A percentile compares a stretch with the other conserved stretches of the same genome.
These are phyloP conservation scores for Umbelopsis sp. DNA, from an alignment of 192 early-diverging fungal genomes.

Conservation along the genomic window DNA sequence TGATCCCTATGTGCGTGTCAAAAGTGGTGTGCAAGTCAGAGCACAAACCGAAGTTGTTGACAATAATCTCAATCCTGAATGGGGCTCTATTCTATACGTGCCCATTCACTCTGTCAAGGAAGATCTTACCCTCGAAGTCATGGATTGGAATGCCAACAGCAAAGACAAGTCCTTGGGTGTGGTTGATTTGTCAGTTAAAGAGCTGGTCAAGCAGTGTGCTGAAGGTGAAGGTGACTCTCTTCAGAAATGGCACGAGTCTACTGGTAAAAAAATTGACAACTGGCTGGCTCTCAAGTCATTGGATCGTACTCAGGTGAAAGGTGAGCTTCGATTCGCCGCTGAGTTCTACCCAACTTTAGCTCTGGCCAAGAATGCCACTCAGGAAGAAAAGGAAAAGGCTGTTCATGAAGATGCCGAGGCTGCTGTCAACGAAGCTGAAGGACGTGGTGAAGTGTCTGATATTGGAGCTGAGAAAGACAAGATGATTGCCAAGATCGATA, in stretches of 20 bases:
- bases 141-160: constrained; percentile 75
- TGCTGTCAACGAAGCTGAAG: constrained; percentile 6
- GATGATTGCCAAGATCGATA: not conserved
- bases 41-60: constrained; percentile 71
- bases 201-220: constrained; percentile 21
- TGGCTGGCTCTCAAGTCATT: constrained; percentile 38
- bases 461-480: not conserved
- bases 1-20: constrained; percentile 80
- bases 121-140: constrained; percentile 64
- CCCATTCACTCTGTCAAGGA: constrained; percentile 74
- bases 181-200: constrained; percentile 28
- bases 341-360: constrained; percentile 39
- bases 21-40: constrained; percentile 54
- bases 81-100: constrained; percentile 81
- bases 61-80: constrained; percentile 77
- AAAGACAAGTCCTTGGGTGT: constrained; percentile 78
- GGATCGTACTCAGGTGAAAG: constrained; percentile 35
- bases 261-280: constrained; percentile 26
- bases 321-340: constrained; percentile 41
- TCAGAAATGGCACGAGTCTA: constrained; percentile 32
- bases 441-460: not conserved
- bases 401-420: not conserved
- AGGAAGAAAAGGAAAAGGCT: constrained; percentile 27
- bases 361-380: constrained; percentile 22
- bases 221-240: constrained; percentile 26